A percentile compares a stretch with the other conserved stretches of the same genome.
Evolutionary conservation across 768 basidiomycete species (phyloP).

Genomic region (Russula sp.): DNA sequence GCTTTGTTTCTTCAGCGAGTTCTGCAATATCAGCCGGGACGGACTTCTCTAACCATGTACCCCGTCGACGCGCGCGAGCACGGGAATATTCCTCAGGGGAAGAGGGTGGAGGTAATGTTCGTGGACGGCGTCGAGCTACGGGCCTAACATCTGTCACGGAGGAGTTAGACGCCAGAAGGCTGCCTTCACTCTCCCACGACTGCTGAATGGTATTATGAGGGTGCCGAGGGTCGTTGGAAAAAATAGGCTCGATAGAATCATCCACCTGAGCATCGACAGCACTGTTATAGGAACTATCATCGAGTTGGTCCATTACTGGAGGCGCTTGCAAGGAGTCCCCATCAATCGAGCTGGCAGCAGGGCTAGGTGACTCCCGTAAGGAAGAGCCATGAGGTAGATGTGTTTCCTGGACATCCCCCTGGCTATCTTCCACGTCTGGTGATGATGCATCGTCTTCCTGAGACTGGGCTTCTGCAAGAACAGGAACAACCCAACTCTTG

Average conservation of each 20-base stretch:
- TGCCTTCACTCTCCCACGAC: not conserved
- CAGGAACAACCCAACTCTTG: not conserved
- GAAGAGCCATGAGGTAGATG: not conserved
- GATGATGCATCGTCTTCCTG: not conserved
- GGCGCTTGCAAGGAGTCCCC: not conserved
- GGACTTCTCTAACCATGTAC: conserved; percentile 35
- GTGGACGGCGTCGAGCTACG: conserved; percentile 9
- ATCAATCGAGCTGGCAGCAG: not conserved
- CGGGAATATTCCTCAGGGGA: conserved; percentile 35
- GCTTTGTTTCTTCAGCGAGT: conserved; percentile 24
- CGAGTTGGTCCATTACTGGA: not conserved
- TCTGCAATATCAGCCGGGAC: conserved; percentile 32
- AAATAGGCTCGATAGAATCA: not conserved
- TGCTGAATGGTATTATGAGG: not conserved
- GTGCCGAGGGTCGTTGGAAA: not conserved
- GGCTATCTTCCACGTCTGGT: not conserved
- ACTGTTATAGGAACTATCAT: not conserved
- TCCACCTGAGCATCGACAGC: not conserved
- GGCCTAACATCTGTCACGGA: conserved; percentile 6
- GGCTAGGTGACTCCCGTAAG: not conserved
- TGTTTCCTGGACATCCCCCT: not conserved
- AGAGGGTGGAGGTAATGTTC: conserved; percentile 19
- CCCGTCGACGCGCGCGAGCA: conserved; percentile 36
- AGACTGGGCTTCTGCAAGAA: not conserved
- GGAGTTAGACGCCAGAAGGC: not conserved